Percentiles rank a stretch among this genome's conserved stretches.
Conservation (phyloP, 495 filamentous ascomycete genomes). For the Platismatia glauca region DNA sequence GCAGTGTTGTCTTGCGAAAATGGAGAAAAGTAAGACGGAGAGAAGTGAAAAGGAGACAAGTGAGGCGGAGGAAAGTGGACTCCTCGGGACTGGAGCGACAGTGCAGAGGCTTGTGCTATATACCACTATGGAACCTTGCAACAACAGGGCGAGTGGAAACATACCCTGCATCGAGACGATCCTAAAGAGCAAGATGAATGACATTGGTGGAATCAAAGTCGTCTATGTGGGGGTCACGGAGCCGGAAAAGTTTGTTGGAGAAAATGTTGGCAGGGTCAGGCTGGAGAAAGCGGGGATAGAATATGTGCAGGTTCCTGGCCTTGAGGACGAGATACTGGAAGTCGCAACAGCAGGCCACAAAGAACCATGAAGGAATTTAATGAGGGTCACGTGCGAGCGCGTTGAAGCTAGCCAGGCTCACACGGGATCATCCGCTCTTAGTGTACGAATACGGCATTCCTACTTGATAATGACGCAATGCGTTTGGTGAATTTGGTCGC, state of each 20-base stretch:
- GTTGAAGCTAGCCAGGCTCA: neutral
- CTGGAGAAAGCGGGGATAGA: constrained; percentile 67
- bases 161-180: constrained; percentile 76
- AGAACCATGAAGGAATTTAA: constrained; percentile 20
- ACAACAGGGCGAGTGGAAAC: constrained; percentile 71
- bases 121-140: constrained; percentile 93
- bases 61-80: constrained; percentile 53
- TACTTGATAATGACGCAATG: constrained; percentile 13
- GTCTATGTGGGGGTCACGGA: constrained; percentile 86
- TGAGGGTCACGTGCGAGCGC: neutral
- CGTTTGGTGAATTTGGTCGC: neutral
- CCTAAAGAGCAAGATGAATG: constrained; percentile 50
- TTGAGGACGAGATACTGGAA: constrained; percentile 71
- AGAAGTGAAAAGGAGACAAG: no score
- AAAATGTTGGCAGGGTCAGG: constrained; percentile 62
- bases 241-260: constrained; percentile 77
- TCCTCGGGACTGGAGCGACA: constrained; percentile 45
- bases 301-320: constrained; percentile 59
- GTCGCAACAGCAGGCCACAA: constrained; percentile 77
- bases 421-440: constrained; percentile 6
- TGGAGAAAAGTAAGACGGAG: no score
- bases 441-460: constrained; percentile 10
- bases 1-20: constrained; percentile 79
- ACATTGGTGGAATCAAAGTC: constrained; percentile 55
- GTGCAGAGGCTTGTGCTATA: constrained; percentile 58